Conservation (phyloP, 352 stramenopile species). For the Phytophthora cryptogea region DNA sequence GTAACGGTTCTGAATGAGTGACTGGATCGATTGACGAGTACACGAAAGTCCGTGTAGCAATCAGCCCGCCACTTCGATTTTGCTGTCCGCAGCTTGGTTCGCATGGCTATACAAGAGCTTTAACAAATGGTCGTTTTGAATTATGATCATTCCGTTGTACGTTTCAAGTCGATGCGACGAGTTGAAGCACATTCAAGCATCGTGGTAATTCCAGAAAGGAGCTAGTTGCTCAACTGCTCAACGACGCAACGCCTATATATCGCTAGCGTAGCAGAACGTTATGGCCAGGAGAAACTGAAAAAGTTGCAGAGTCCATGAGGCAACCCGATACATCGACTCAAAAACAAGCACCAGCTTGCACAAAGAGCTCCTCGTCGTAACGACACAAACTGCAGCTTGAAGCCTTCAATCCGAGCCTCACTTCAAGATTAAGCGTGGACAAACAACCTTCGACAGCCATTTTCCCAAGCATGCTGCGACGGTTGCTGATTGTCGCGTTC, state of each 20-base stretch:
- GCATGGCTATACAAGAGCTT: not conserved
- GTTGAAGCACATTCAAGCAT: not conserved
- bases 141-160: conserved; percentile 1
- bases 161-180: conserved; percentile 5
- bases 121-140: conserved; percentile 9
- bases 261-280: not conserved
- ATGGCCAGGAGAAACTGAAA: not conserved
- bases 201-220: conserved; percentile 2
- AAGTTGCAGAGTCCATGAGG: not conserved
- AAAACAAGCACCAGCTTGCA: conserved; percentile 5
- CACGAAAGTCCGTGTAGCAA: no score
- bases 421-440: conserved; percentile 5
- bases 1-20: no score
- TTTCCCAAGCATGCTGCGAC: not conserved
- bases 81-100: not conserved
- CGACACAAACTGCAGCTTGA: not conserved
- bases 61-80: no score
- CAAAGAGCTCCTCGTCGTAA: not conserved
- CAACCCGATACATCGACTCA: not conserved
- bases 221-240: not conserved
- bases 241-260: not conserved
- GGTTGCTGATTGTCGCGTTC: not conserved
- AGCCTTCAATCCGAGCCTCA: not conserved
- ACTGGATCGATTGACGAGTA: no score
- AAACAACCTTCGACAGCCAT: not conserved